A percentile compares a stretch with the other conserved stretches of the same genome.
Conservation (phyloP, 352 stramenopile genomes). For the Phytopythium litorale region DNA sequence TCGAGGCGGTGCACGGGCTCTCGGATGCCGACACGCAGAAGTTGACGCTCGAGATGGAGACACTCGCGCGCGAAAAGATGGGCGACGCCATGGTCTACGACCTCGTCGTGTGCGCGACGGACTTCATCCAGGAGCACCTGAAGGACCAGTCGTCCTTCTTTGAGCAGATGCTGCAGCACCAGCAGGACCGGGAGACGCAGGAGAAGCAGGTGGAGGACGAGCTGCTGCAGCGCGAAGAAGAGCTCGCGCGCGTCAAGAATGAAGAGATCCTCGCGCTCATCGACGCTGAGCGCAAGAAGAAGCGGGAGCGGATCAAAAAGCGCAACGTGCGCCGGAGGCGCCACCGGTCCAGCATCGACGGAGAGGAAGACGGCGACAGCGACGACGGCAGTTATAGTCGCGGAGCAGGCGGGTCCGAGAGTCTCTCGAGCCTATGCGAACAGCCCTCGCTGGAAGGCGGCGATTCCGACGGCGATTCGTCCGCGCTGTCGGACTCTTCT, state of each 20-base stretch:
- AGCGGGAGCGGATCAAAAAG: slow-evolving; percentile 62
- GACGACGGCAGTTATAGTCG: slow-evolving; percentile 32
- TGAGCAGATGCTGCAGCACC: slow-evolving; percentile 83
- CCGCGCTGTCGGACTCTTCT: slow-evolving; percentile 43
- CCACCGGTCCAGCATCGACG: slow-evolving; percentile 60
- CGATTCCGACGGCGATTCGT: slow-evolving; percentile 16
- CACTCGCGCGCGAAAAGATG: slow-evolving; percentile 56
- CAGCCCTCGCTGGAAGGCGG: slow-evolving; percentile 24
- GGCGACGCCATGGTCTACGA: slow-evolving; percentile 80
- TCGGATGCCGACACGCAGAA: slow-evolving; percentile 62
- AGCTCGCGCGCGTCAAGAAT: slow-evolving; percentile 59
- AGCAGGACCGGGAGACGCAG: slow-evolving; percentile 61
- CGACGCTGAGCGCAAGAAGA: slow-evolving; percentile 64
- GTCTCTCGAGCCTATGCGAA: slow-evolving; percentile 32
- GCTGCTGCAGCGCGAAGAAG: slow-evolving; percentile 48
- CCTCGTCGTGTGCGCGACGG: slow-evolving; percentile 73
- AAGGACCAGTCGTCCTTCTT: slow-evolving; percentile 87
- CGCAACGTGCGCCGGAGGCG: slow-evolving; percentile 33
- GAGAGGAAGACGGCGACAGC: slow-evolving; percentile 27
- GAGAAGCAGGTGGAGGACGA: slow-evolving; percentile 60
- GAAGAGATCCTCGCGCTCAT: slow-evolving; percentile 79
- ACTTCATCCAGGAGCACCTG: slow-evolving; percentile 79
- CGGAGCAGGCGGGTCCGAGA: slow-evolving; percentile 14
- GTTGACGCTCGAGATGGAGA: slow-evolving; percentile 53
- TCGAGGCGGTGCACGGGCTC: slow-evolving; percentile 67